Evolutionary conservation across 257 asterid genomes (phyloP), one percentile per base, ranked within the genome.

Genomic region (Primulina huaijiensis): DNA sequence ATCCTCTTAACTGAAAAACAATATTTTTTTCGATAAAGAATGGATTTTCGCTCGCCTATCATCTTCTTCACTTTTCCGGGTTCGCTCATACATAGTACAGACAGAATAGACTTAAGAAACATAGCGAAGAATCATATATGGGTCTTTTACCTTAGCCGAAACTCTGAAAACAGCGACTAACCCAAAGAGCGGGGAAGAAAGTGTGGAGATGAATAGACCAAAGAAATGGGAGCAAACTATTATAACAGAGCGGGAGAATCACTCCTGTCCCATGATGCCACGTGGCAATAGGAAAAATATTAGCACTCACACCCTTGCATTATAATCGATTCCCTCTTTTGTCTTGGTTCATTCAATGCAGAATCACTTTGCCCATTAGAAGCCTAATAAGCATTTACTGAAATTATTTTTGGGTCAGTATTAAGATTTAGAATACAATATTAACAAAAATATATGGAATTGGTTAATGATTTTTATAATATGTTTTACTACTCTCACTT

Each of bases 211-310:
- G 88, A 29, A 82, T 77, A 63, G 61, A 70, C 77, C 81, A 77
- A 76, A 75, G 79, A 35, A 74, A 65, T 34, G 34, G 30, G 57
- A 50, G 69, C 73, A 77, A 81, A 76, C 59, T 76, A 85, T 82
- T 89, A 89, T 86, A 87, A 81, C 82, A 84, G 83, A 79, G 81
- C 85, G 86, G 83, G 89, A 82, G 88, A 63, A 50, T 50, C 57
- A 50, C 21, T 2, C 57, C 8, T 50, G 57, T 50, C 57, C 57
- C 57, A 50, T 50, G 57, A 16, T 50, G 57, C 57, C 57, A 50
- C 57, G 56, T 50, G 20, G 57, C 7, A 16, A 17, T 16, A 16
- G 8, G 21, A 17, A 1, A 50, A 5, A 17, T 16, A 50, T 50
- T 50, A 4, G 21, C 8, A 4, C 0, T 1, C 2, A 3, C 57